Evolutionary conservation across 441 rosid genomes (phyloP), one percentile per base, ranked within the genome.

Genomic region (Gossypium davidsonii): DNA sequence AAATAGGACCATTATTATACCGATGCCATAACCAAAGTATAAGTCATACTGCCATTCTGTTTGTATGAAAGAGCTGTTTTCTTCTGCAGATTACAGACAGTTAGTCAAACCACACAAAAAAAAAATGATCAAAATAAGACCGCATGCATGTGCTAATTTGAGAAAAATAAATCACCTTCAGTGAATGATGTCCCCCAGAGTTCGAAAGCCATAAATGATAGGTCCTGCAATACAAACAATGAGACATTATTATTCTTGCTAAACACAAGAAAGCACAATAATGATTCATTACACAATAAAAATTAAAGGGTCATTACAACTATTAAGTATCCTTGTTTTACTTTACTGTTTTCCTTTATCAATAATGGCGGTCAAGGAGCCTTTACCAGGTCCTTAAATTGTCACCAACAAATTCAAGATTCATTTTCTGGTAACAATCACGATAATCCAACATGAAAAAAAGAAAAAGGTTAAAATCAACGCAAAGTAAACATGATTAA

Each of bases 1-100:
- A 23, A 11, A 14, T 72, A 61, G 51, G 62, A 46, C 56, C 64
- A 37, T 14, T 21, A 52, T 17, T 67, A 18, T 81, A 91, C 93
- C 97, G 61, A 80, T 74, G 46, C 88, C 88, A 63, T 26, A 69
- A 78, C 84, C 88, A 59, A 78, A 85, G 71, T 78, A 77, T 70
- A 85, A 84, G 71, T 85, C 85, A 71, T 60, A 73, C 55, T 71
- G 79, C 79, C 85, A 82, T 14, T 76, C 82, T n/a, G 70, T 66
- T 64, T 48, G 86, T 46, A 61, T 57, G 53, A 58, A 44, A 63
- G 39, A 20, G 58, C 58, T 37, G 73, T 77, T 74, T n/a, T 81
- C 89, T 78, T 73, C 77, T 80, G 83, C 83, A 79, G 60, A 86
- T 77, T 72, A 42, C 67, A 7, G 42, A 52, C 42, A 31, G 7